Evolutionary conservation across 495 filamentous ascomycete species (phyloP), one percentile per base, ranked within the genome.

Genomic region (Penicillium coprophilum): DNA sequence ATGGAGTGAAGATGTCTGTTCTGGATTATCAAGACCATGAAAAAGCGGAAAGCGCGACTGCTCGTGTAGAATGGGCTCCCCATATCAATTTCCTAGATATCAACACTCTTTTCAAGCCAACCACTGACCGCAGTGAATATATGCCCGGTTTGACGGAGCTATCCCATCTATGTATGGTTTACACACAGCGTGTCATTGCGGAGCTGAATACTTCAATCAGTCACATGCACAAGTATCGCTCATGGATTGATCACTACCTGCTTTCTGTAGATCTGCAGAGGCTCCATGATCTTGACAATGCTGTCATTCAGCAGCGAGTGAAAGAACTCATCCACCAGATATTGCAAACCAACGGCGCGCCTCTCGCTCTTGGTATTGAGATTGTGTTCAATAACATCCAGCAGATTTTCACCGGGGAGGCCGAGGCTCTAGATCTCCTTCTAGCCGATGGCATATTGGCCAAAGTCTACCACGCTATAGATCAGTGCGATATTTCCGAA

Each of bases 401-500:
- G 21, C n/a, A 6, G 4, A 51, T 72, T 7, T 72, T 67, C 44
- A 52, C 55, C 6, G 63, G 64, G 7, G 28, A 61, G 15, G 31
- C 46, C 1, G 62, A 68, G 19, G 40, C 61, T 1, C 53, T 75
- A 2, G 66, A 71, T 12, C 4, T 74, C 6, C 63, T 76, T 6
- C 40, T 70, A n/a, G n/a, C 64, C 3, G 64, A 71, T 31, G 50
- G 68, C 21, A 43, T 63, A 34, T 47, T 77, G 12, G 60, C 55
- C 0, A 51, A 57, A 7, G 47, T 77, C 20, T 77, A 79, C 46
- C 52, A 55, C n/a, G 46, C 45, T 9, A 48, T 67, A 21, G 58
- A 56, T 21, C 56, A 52, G 19, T 63, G 45, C 10, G 69, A 67
- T 48, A 40, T 57, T 9, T 60, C 51, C 8, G 24, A 52, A 46